Conservation (phyloP, 2,329 filamentous ascomycete genomes). For the Phialophora macrospora region DNA sequence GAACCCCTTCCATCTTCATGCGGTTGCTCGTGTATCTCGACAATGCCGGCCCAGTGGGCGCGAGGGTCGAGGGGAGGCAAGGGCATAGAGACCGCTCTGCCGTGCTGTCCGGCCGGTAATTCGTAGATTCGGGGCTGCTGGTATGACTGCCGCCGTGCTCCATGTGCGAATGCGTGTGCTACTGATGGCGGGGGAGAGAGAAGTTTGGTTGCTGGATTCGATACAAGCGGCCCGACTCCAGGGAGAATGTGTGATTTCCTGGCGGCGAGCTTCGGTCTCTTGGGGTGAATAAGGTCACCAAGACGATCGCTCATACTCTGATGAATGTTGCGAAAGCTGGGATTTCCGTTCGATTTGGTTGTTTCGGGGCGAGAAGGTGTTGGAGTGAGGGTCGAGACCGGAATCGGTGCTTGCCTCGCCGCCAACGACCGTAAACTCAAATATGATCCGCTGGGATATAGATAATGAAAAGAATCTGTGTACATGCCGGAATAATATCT, state of each 20-base stretch:
- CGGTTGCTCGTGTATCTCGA: constrained; percentile 33
- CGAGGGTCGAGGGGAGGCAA: constrained; percentile 50
- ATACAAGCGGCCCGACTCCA: constrained; percentile 38
- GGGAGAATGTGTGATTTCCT: constrained; percentile 38
- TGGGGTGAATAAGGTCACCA: constrained; percentile 23
- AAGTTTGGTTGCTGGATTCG: constrained; percentile 32
- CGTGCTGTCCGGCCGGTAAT: constrained; percentile 16
- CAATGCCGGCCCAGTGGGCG: constrained; percentile 49
- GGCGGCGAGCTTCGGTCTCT: constrained; percentile 33
- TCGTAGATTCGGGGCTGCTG: constrained; percentile 7
- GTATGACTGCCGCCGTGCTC: constrained; percentile 26
- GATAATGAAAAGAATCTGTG: constrained; percentile 36
- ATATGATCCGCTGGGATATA: constrained; percentile 33
- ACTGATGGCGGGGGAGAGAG: constrained; percentile 25
- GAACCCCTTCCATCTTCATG: constrained; percentile 28
- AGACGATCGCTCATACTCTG: constrained; percentile 27
- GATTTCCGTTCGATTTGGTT: constrained; percentile 29
- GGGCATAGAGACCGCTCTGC: constrained; percentile 37
- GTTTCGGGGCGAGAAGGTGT: constrained; percentile 38
- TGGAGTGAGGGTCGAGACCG: constrained; percentile 28
- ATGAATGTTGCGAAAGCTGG: constrained; percentile 27
- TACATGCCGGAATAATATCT: constrained; percentile 64
- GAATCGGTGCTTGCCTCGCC: constrained; percentile 16
- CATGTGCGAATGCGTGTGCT: constrained; percentile 16
- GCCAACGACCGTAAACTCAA: constrained; percentile 28